A percentile compares a stretch with the other conserved stretches of the same genome.
Conservation (phyloP, 345 rosid species). For the Moringa oleifera region DNA sequence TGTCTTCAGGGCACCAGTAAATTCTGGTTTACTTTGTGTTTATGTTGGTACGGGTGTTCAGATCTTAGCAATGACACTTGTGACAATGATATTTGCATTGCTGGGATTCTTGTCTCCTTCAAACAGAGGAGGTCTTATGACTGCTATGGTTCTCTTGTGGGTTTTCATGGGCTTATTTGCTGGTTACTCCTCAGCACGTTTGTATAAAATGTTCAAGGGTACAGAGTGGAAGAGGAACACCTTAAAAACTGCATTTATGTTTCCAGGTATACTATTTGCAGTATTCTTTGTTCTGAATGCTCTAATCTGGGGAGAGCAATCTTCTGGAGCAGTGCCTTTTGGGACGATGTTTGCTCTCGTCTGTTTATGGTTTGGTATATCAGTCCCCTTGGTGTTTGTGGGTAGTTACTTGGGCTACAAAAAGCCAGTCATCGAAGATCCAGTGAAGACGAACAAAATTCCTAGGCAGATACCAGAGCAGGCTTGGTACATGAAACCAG, state of each 20-base stretch:
- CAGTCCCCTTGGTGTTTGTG: slow-evolving; percentile 90
- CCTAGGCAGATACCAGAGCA: slow-evolving; percentile 95
- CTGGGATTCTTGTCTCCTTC: slow-evolving; percentile 94
- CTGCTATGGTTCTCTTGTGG: slow-evolving; percentile 98
- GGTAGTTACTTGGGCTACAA: slow-evolving; percentile 95
- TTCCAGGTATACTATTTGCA: slow-evolving; percentile 76
- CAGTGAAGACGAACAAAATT: slow-evolving; percentile 92
- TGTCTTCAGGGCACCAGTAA: slow-evolving; percentile 83
- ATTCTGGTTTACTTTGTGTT: slow-evolving; percentile 80
- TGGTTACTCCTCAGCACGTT: slow-evolving; percentile 85
- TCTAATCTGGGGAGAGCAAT: slow-evolving; percentile 89
- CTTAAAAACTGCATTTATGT: slow-evolving; percentile 90
- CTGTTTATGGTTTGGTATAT: slow-evolving; percentile 96
- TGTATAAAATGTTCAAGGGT: slow-evolving; percentile 94
- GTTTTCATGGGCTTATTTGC: slow-evolving; percentile 96
- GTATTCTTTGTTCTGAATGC: slow-evolving; percentile 87
- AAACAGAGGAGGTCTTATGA: slow-evolving; percentile 97
- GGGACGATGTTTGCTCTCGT: slow-evolving; percentile 97
- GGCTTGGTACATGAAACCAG: slow-evolving; percentile 95
- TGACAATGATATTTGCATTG: slow-evolving; percentile 94
- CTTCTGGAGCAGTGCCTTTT: slow-evolving; percentile 96
- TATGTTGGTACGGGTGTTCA: slow-evolving; percentile 96
- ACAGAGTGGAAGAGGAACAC: slow-evolving; percentile 93
- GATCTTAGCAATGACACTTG: slow-evolving; percentile 86
- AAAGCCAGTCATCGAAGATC: slow-evolving; percentile 84